Conservation (phyloP, 257 asterid genomes). For the Ilex asprella region DNA sequence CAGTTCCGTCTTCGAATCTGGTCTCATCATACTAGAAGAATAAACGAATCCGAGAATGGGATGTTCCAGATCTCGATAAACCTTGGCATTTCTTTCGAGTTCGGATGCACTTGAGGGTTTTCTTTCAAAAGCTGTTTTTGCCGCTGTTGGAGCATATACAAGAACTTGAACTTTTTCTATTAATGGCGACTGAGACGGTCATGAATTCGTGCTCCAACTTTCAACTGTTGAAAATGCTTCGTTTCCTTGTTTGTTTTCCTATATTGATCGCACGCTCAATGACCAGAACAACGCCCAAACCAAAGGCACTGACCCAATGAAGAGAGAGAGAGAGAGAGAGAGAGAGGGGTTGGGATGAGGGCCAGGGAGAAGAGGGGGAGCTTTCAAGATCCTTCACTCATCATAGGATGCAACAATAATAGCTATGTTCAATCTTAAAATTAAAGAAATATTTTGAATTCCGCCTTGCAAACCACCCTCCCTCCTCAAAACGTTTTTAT, state of each 20-base stretch:
- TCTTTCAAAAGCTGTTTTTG: too few species aligned
- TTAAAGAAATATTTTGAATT: background rate
- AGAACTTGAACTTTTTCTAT: too few species aligned
- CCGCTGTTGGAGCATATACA: too few species aligned
- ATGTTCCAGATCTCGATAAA: background rate
- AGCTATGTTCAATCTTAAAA: constrained; percentile 4
- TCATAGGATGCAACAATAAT: background rate
- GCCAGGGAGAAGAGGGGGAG: constrained; percentile 11
- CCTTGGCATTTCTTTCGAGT: background rate
- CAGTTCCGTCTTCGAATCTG: too few species aligned
- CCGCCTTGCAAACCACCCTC: too few species aligned
- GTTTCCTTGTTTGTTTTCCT: background rate
- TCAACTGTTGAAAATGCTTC: constrained; percentile 9
- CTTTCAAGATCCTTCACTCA: constrained; percentile 15
- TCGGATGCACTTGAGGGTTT: background rate
- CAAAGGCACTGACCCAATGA: background rate
- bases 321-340: constrained; percentile 1
- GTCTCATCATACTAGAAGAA: too few species aligned
- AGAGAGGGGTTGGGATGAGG: background rate
- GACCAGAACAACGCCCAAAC: constrained; percentile 8
- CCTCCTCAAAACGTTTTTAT: too few species aligned
- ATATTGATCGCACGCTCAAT: constrained; percentile 18
- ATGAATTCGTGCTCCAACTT: too few species aligned
- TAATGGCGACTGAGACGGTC: too few species aligned
- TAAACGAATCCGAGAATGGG: background rate